A percentile compares a stretch with the other conserved stretches of the same genome.
Conservation (phyloP, 169 alveolate species). For the Plasmodium ovale region DNA sequence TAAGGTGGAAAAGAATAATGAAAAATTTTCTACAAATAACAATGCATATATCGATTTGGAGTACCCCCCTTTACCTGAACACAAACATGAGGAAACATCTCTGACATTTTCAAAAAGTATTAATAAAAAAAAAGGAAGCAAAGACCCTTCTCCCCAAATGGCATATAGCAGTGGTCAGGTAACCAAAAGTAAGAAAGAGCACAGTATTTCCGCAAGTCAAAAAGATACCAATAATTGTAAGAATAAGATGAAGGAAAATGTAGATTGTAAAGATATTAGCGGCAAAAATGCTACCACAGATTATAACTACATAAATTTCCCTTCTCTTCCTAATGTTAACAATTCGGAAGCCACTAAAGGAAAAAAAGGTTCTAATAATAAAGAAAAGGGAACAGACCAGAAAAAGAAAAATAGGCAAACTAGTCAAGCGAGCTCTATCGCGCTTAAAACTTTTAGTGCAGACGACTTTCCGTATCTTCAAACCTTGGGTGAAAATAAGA, state of each 20-base stretch:
- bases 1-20: conserved; percentile 37
- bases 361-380: background rate
- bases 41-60: conserved; percentile 8
- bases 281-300: background rate
- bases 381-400: conserved; percentile 11
- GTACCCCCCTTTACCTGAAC: conserved; percentile 46
- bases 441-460: conserved; percentile 15
- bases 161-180: background rate
- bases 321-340: too few species aligned
- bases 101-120: background rate
- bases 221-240: too few species aligned
- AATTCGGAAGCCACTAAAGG: too few species aligned
- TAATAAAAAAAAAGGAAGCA: conserved; percentile 2
- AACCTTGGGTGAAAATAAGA: background rate
- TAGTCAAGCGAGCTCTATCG: background rate
- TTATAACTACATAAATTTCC: background rate
- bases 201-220: background rate
- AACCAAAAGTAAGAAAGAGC: background rate
- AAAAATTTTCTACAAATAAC: background rate
- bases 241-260: background rate
- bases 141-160: background rate
- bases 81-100: conserved; percentile 6
- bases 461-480: conserved; percentile 28
- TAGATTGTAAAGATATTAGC: background rate
- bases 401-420: background rate